phyloP scores from a whole-genome alignment of 441 rosid species.

The Gossypium gossypioides region DNA sequence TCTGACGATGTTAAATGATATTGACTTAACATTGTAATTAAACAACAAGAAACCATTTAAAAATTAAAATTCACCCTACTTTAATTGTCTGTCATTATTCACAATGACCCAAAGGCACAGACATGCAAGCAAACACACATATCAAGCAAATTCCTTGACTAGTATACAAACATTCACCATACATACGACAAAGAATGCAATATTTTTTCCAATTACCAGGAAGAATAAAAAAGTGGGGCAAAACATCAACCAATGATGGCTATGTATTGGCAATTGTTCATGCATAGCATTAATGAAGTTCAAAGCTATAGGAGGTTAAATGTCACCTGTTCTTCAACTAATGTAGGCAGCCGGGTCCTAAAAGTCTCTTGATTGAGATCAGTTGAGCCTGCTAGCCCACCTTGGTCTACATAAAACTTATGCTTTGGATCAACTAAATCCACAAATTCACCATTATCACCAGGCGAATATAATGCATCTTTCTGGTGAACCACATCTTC shows the following conservation, averaged over 20 bases:
- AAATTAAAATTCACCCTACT: background rate
- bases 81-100: background rate
- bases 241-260: background rate
- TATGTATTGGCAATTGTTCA: background rate
- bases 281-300: background rate
- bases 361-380: slow-evolving; percentile 20
- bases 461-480: slow-evolving; percentile 19
- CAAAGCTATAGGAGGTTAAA: slow-evolving; percentile 9
- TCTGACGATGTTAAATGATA: background rate
- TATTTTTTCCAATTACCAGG: background rate
- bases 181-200: background rate
- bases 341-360: slow-evolving; percentile 21
- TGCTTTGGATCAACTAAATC: slow-evolving; percentile 25
- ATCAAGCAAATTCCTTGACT: background rate
- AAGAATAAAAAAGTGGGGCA: background rate
- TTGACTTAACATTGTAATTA: background rate
- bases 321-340: slow-evolving; percentile 39
- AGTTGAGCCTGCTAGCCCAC: slow-evolving; percentile 31
- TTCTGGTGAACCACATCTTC: slow-evolving; percentile 32
- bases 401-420: slow-evolving; percentile 27
- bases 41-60: background rate
- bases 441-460: slow-evolving; percentile 25
- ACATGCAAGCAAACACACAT: background rate
- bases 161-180: background rate
- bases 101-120: background rate